Evolutionary conservation across 73 alveolate genomes (phyloP).

Genomic region (Loxodes magnus): DNA sequence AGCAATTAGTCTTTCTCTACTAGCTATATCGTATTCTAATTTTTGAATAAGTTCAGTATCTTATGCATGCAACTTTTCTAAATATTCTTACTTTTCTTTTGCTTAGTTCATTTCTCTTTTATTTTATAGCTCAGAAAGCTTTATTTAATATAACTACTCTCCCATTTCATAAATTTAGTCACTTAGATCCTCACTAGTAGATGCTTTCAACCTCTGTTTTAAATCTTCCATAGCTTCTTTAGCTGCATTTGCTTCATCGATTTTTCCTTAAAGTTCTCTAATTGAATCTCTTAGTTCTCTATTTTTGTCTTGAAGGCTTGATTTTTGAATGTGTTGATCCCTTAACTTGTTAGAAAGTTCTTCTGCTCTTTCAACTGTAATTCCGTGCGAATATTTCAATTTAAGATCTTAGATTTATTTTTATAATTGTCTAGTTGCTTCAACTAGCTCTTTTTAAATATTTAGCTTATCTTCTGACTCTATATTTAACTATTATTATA

Average conservation of each 20-base stretch:
- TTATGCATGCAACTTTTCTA: conserved; percentile 35
- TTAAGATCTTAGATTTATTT: conserved; percentile 15
- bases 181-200: conserved; percentile 42
- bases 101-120: conserved; percentile 39
- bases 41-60: conserved; percentile 22
- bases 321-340: conserved; percentile 38
- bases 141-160: conserved; percentile 33
- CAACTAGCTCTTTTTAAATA: conserved; percentile 5
- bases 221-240: conserved; percentile 49
- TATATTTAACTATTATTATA: conserved; percentile 44
- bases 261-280: conserved; percentile 30
- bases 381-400: conserved; percentile 14
- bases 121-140: conserved; percentile 30
- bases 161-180: conserved; percentile 43
- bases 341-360: conserved; percentile 35
- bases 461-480: conserved; percentile 12
- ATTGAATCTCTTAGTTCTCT: conserved; percentile 36
- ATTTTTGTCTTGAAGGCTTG: conserved; percentile 17
- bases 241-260: conserved; percentile 38
- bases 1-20: conserved; percentile 33
- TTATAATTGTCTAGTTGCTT: conserved; percentile 1
- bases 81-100: conserved; percentile 49
- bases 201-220: conserved; percentile 27
- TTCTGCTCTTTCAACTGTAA: conserved; percentile 28
- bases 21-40: conserved; percentile 36